Conservation (phyloP, 176 grass and related monocot genomes). For the Elymus sibiricus region DNA sequence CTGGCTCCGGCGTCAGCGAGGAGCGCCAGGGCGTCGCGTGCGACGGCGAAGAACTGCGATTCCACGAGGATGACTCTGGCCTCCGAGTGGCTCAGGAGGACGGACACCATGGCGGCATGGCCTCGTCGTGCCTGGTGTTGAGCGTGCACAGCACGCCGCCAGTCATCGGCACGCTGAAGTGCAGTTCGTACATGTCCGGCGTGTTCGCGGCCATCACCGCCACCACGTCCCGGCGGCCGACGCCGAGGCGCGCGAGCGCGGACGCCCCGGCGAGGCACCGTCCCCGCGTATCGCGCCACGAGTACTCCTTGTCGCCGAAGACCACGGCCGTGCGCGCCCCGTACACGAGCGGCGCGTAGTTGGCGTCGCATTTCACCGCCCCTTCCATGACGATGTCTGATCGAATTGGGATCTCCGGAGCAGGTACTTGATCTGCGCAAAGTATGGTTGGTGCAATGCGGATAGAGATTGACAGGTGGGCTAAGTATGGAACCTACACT, state of each 20-base stretch:
- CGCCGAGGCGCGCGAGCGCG: constrained; percentile 40
- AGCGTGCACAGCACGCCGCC: constrained; percentile 53
- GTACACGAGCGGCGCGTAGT: constrained; percentile 56
- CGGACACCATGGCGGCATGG: constrained; percentile 44
- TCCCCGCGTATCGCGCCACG: constrained; percentile 41
- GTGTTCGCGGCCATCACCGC: constrained; percentile 45
- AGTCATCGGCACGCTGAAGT: constrained; percentile 58
- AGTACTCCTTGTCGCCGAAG: constrained; percentile 24
- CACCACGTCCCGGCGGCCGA: constrained; percentile 45
- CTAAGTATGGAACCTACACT: no score
- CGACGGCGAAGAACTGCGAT: constrained; percentile 27
- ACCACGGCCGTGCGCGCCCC: constrained; percentile 45
- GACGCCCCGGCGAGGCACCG: constrained; percentile 49
- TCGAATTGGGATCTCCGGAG: not conserved
- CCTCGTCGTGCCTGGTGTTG: constrained; percentile 39
- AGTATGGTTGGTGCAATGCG: not conserved
- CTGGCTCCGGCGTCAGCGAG: not conserved
- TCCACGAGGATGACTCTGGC: constrained; percentile 58
- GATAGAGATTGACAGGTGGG: not conserved
- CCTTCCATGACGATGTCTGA: constrained; percentile 39
- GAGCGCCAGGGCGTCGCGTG: constrained; percentile 12
- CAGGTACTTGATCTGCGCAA: not conserved
- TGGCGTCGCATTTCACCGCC: constrained; percentile 24
- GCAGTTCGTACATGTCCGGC: constrained; percentile 57
- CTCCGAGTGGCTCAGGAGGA: constrained; percentile 39